phyloP scores from a whole-genome alignment of 495 filamentous ascomycete genomes.

The Terfezia claveryi region DNA sequence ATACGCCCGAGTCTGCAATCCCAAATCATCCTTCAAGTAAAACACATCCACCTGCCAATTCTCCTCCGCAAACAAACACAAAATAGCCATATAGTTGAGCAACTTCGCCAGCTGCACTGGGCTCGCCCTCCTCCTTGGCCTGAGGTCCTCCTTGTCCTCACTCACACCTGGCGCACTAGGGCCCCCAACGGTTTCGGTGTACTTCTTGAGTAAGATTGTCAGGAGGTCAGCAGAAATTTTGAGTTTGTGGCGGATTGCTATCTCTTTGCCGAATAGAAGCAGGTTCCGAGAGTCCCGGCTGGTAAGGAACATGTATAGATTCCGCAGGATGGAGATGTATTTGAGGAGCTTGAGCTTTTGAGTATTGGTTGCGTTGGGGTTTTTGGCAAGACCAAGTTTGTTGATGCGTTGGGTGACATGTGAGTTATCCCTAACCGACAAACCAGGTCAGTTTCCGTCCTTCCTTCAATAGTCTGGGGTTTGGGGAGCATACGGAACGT shows the following conservation, averaged over 20 bases:
- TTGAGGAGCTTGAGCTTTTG: conserved; percentile 38
- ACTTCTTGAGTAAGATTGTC: conserved; percentile 9
- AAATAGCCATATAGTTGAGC: conserved; percentile 15
- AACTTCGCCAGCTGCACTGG: conserved; percentile 13
- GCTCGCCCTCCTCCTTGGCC: conserved; percentile 6
- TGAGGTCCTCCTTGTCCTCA: background rate
- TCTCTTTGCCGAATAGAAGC: conserved; percentile 7
- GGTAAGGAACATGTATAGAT: conserved; percentile 28
- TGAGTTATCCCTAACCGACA: background rate
- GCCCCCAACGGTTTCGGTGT: conserved; percentile 2
- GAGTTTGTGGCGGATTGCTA: background rate
- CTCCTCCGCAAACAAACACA: conserved; percentile 42
- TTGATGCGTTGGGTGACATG: conserved; percentile 11
- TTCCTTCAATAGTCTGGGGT: background rate
- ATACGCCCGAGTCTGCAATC: conserved; percentile 40
- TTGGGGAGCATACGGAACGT: conserved; percentile 20
- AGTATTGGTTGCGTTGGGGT: conserved; percentile 16
- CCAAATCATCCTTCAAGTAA: conserved; percentile 57
- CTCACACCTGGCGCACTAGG: conserved; percentile 7
- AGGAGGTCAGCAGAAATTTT: conserved; percentile 7
- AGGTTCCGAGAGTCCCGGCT: conserved; percentile 6
- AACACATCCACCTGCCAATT: conserved; percentile 48
- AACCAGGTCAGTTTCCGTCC: background rate
- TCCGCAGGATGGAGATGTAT: conserved; percentile 43
- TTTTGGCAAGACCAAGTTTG: conserved; percentile 2